These are phyloP conservation scores for Solanum sitiens DNA, from an alignment of 257 asterid genomes.

Conservation along the genomic window DNA sequence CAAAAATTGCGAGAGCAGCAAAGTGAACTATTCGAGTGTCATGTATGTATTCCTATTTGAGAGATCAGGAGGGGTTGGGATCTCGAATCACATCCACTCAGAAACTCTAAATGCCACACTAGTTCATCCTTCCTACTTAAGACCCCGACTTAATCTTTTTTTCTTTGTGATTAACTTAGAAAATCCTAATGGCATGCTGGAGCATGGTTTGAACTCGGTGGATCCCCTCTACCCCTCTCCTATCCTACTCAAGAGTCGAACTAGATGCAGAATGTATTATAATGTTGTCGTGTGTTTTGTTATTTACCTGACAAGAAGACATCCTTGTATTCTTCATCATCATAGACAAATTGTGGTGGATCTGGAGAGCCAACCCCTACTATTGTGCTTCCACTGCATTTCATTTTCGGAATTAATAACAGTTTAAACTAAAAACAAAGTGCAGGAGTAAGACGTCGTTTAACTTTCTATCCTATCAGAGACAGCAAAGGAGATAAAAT, in stretches of 20 bases:
- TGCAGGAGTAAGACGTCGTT: background rate
- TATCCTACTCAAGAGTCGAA: background rate
- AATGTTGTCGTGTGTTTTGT: background rate
- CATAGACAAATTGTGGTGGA: constrained; percentile 78
- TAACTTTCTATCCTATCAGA: background rate
- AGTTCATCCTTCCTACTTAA: background rate
- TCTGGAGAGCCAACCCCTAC: constrained; percentile 94
- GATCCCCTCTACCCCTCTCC: background rate
- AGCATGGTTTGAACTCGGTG: background rate
- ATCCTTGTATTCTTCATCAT: constrained; percentile 78
- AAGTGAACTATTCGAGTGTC: background rate
- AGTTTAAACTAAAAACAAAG: background rate
- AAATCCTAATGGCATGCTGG: background rate
- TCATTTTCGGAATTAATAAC: background rate
- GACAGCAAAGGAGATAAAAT: background rate
- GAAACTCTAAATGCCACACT: background rate
- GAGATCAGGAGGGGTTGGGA: background rate
- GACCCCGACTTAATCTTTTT: background rate
- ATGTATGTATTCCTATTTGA: background rate
- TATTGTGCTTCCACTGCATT: constrained; percentile 85
- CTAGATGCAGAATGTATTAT: background rate
- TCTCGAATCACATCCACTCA: background rate
- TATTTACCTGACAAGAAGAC: constrained; percentile 73
- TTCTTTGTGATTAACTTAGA: background rate
- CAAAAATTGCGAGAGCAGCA: background rate